phyloP scores from a whole-genome alignment of 371 early-diverging fungal species.

The Syncephalastrum sp. region DNA sequence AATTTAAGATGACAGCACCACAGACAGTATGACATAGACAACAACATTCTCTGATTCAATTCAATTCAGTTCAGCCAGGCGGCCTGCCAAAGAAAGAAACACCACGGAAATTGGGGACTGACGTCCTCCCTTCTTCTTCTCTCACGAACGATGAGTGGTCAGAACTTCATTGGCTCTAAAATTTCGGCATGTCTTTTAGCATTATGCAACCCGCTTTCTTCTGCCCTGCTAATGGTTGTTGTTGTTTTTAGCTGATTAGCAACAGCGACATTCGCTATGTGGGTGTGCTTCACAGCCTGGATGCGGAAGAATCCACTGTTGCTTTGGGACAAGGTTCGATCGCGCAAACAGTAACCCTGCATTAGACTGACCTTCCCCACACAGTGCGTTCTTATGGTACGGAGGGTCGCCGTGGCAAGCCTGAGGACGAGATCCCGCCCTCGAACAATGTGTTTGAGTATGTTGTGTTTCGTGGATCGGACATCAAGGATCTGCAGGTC shows the following conservation, averaged over 20 bases:
- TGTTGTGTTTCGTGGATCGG: constrained; percentile 91
- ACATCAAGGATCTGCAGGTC: constrained; percentile 92
- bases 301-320: constrained; percentile 87
- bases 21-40: too few relatives aligned
- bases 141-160: constrained; percentile 55
- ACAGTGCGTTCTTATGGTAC: constrained; percentile 83
- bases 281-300: constrained; percentile 85
- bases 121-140: constrained; percentile 6
- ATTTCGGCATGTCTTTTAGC: constrained; percentile 49
- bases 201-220: neutral
- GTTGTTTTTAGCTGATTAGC: constrained; percentile 65
- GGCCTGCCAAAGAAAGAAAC: too few relatives aligned
- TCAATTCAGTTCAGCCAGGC: too few relatives aligned
- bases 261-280: constrained; percentile 91
- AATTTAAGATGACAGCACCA: too few relatives aligned
- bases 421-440: constrained; percentile 81
- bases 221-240: constrained; percentile 1
- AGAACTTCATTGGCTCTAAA: constrained; percentile 71
- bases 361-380: neutral
- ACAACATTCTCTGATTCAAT: too few relatives aligned
- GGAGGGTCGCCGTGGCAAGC: constrained; percentile 79
- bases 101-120: too few relatives aligned
- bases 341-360: neutral
- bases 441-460: constrained; percentile 85
- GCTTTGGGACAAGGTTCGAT: constrained; percentile 82